A percentile compares a stretch with the other conserved stretches of the same genome.
Conservation (phyloP, 768 basidiomycete species). For the Russula foetens region DNA sequence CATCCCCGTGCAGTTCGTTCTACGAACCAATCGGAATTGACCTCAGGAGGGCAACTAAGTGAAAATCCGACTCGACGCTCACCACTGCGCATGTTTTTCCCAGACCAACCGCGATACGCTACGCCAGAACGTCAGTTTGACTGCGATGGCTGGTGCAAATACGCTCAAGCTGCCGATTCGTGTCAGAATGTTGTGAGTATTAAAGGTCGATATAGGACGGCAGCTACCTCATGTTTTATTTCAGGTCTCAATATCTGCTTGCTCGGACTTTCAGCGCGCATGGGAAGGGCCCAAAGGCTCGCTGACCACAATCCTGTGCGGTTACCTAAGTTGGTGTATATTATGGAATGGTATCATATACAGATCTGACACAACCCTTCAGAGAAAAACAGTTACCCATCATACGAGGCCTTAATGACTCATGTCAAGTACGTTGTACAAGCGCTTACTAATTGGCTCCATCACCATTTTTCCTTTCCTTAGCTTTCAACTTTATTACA, state of each 20-base stretch:
- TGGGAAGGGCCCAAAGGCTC: constrained; percentile 23
- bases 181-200: constrained; percentile 12
- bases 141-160: constrained; percentile 21
- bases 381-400: background rate
- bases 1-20: background rate
- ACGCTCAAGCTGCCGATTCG: background rate
- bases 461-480: background rate
- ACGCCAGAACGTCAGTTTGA: constrained; percentile 17
- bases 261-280: constrained; percentile 21
- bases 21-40: background rate
- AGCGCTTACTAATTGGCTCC: no score
- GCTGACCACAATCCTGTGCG: constrained; percentile 18
- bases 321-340: constrained; percentile 8
- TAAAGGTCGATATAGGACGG: no score
- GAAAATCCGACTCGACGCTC: background rate
- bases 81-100: background rate
- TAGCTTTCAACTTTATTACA: constrained; percentile 5
- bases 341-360: background rate
- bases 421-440: constrained; percentile 13
- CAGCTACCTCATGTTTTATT: background rate
- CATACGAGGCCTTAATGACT: constrained; percentile 4
- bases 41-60: background rate
- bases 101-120: constrained; percentile 4
- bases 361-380: background rate
- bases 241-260: constrained; percentile 20